These are phyloP conservation scores for Typha latifolia DNA, from an alignment of 176 grass and related monocot species.

Conservation along the genomic window DNA sequence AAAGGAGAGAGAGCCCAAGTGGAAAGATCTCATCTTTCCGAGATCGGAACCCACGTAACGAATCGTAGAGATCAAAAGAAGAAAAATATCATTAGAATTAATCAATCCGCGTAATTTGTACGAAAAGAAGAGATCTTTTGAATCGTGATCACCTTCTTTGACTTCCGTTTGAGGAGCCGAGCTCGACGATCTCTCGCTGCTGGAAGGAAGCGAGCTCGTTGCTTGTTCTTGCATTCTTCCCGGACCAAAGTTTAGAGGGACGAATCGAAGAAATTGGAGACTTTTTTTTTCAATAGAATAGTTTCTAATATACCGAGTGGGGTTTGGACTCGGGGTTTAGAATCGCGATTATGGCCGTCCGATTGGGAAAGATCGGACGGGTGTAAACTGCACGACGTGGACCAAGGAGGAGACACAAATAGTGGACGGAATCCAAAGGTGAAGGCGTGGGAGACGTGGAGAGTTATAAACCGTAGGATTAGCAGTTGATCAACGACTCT, in stretches of 20 bases:
- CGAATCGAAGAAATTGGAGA: not conserved
- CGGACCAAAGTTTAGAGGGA: slow-evolving; percentile 3
- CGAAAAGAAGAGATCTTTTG: not conserved
- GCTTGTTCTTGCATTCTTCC: slow-evolving; percentile 57
- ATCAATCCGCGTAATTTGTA: too few relatives aligned
- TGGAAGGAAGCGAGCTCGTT: slow-evolving; percentile 73
- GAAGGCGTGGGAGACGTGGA: slow-evolving; percentile 36
- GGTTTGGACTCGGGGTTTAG: slow-evolving; percentile 26
- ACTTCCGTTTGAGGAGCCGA: slow-evolving; percentile 57
- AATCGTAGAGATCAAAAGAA: too few relatives aligned
- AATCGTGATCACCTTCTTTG: slow-evolving; percentile 53
- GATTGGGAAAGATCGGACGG: slow-evolving; percentile 3
- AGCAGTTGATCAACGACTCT: not conserved
- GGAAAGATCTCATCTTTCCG: slow-evolving; percentile 1
- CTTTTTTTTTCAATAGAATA: not conserved
- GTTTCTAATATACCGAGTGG: too few relatives aligned
- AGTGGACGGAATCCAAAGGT: slow-evolving; percentile 45
- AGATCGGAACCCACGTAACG: not conserved
- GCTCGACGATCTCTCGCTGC: slow-evolving; percentile 95
- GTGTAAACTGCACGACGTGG: not conserved
- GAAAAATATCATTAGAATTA: not conserved
- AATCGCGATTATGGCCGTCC: slow-evolving; percentile 10
- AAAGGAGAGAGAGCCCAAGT: not conserved
- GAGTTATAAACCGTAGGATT: not conserved
- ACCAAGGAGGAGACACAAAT: slow-evolving; percentile 26